These are phyloP conservation scores for Pezicula radicicola DNA, from an alignment of 2,329 filamentous ascomycete genomes.

Conservation along the genomic window DNA sequence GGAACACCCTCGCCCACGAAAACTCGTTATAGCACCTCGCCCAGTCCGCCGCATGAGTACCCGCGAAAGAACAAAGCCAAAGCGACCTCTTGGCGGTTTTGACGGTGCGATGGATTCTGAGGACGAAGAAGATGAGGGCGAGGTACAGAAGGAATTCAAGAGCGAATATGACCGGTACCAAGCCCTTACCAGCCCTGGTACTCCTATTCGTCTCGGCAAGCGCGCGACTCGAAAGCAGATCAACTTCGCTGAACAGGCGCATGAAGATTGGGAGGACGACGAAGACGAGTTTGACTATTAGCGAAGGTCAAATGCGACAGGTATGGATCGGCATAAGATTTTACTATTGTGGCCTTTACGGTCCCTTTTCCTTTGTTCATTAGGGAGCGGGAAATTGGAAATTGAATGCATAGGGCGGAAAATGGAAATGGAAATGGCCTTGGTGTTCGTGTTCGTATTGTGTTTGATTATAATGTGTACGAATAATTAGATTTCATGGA, in stretches of 20 bases:
- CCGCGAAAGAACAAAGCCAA: slow-evolving; percentile 14
- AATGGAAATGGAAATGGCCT: no score
- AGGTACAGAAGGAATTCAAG: slow-evolving; percentile 12
- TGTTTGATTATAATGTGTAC: no score
- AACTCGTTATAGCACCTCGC: slow-evolving; percentile 6
- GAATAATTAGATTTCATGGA: no score
- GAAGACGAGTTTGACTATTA: no score
- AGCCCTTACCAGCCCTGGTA: slow-evolving; percentile 20
- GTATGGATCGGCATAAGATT: no score
- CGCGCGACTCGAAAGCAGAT: slow-evolving; percentile 15
- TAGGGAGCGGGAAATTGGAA: no score
- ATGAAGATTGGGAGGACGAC: no score
- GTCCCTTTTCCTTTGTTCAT: no score
- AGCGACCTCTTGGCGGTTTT: slow-evolving; percentile 9
- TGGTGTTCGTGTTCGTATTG: no score
- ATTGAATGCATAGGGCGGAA: no score
- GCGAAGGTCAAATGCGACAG: no score
- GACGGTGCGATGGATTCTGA: slow-evolving; percentile 9
- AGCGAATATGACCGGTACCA: slow-evolving; percentile 27
- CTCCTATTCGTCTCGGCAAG: slow-evolving; percentile 19
- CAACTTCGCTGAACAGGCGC: slow-evolving; percentile 2
- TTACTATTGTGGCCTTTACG: no score
- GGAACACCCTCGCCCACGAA: not conserved
- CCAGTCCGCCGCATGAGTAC: slow-evolving; percentile 13
- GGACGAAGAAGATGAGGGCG: slow-evolving; percentile 7